Base-by-base conservation (phyloP, 116 monocot genomes). In the Posidonia oceanica region DNA sequence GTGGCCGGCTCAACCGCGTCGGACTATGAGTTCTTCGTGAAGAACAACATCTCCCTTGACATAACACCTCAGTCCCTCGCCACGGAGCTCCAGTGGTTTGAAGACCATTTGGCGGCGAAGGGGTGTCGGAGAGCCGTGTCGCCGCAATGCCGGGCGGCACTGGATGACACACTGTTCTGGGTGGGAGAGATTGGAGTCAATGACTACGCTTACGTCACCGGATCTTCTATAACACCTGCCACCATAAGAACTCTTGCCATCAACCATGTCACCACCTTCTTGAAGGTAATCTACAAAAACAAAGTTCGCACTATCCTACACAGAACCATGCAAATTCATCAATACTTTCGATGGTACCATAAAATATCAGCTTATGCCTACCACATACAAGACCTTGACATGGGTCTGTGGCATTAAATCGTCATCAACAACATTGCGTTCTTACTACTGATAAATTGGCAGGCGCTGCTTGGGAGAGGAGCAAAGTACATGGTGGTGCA, bases 111-210 rank as follows among this genome's bases (percentile, higher is more conserved):
- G 75, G 68, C 59, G 63, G 55, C 36, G 77, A 75, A 39, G 17
- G 84, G 80, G 5, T 81, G 86, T 56, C 22, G 67, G n/a, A 42
- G 1, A 22, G 17, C 40, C 56, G 53, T 36, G 23, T n/a, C 15
- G 1, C 42, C 64, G 42, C 60, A 38, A 42, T 80, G 86, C 62
- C 14, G 4, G 5, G 68, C 13, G 7, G 72, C 11, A 4, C 18
- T 88, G 23, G 74, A 76, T 12, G 78, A 83, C 56, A 83, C 91
- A 0, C 77, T 96, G 44, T 88, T 96, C 57, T 96, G 91, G 96
- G 83, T 96, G 3, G 91, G 91, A 0, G 96, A 96, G 83, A 85
- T 96, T 21, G 96, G 96, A 0, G 89, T 74, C 1, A 96, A 96
- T 56, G 96, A 96, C 69, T 87, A 86, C 42, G 91, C 89, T 4